Evolutionary conservation across 2,329 filamentous ascomycete genomes (phyloP), one percentile per base, ranked within the genome.

Genomic region (Colletotrichum sp.): DNA sequence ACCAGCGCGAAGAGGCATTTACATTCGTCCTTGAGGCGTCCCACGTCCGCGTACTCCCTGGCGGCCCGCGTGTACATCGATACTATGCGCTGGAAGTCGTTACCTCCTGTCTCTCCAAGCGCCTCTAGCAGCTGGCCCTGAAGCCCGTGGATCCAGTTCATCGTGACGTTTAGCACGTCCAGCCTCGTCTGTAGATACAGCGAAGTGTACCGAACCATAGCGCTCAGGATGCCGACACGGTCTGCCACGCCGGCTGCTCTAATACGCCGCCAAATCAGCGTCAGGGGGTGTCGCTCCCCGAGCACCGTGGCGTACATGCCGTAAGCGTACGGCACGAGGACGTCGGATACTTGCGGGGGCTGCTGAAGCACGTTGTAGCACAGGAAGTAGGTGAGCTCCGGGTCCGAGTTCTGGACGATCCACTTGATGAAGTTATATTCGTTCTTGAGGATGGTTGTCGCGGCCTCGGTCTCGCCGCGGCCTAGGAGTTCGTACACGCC

Each of bases 161-260:
- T 52, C 44, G 44, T 52, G 44, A 52, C n/a, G 6, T 52, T 52
- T 2, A 52, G n/a, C 44, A 8, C 44, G n/a, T 1, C 44, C 44
- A 52, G 44, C n/a, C 44, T 52, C 44, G 44, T 13, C n/a, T 52
- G n/a, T 2, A 2, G 1, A n/a, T 52, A 52, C n/a, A 0, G 10
- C n/a, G 44, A 52, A 1, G 44, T 52, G 16, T 52, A 52, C 44
- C 4, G n/a, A 1, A 52, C 44, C 1, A 52, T 52, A 0, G 2
- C 1, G 12, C 44, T 52, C 44, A 52, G 44, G n/a, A 52, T 52
- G 4, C 12, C n/a, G 44, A 21, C 10, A 52, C 44, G 44, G 10
- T 52, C 10, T 52, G 44, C 44, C 0, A 0, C 0, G 1, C 44
- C n/a, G n/a, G n/a, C 44, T 1, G 44, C 44, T 52, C n/a, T 21